Evolutionary conservation across 1,284 basidiomycete species (phyloP), one percentile per base, ranked within the genome.

Genomic region (Hymenochaete sp.): DNA sequence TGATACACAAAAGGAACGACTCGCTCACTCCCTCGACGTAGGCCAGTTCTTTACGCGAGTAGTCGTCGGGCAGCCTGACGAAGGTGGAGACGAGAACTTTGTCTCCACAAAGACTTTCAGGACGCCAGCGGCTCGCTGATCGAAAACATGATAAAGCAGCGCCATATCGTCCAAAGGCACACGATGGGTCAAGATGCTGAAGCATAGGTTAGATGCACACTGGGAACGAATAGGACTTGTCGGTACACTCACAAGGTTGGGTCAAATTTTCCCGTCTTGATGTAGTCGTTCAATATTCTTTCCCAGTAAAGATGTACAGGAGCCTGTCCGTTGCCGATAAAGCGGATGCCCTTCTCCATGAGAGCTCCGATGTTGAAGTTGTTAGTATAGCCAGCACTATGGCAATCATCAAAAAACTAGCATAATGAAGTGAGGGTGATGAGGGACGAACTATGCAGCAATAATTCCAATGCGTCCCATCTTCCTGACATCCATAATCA

Each of bases 231-330:
- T 21, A 21, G 28, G 14, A 32, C 29, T 14, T 24, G 18, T 14
- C 3, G 14, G 21, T 11, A 13, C 38, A 73, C 73, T 53, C 57
- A 76, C 70, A 80, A 75, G 4, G 70, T 74, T 3, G 79, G 77
- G 54, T 86, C 81, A 53, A 88, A 79, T 57, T 81, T 82, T 22
- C 79, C 78, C 0, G 75, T 67, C 42, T 73, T 63, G 57, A 88
- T 74, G 50, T 73, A 76, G 33, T 77, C 70, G 49, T 81, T 62
- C 42, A 85, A 59, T 44, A 86, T 75, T 55, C 83, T 75, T 44
- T 83, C 65, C 82, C 82, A 86, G 64, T 84, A 87, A 42, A 71
- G 67, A 58, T 83, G 81, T 1, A 81, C 78, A 1, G 84, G 84
- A 0, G 83, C 83, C 63, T 80, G 78, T 1, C 81, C 80, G 53